phyloP scores from a whole-genome alignment of 116 monocot genomes.

The Dioscorea cayenensis region DNA sequence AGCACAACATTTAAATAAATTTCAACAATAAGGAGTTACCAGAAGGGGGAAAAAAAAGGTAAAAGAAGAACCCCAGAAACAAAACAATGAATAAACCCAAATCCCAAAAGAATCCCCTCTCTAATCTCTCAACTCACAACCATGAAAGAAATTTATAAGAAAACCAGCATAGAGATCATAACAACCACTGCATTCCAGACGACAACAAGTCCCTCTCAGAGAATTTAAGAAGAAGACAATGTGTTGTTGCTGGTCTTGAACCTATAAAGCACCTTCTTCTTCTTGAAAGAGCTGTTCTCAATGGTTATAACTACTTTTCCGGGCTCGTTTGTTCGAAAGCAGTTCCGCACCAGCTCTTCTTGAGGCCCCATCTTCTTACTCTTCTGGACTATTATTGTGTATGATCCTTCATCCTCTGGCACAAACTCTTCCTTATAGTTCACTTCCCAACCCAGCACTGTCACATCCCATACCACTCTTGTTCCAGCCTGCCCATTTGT shows the following conservation, averaged over 20 bases:
- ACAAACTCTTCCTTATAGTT: constrained; percentile 66
- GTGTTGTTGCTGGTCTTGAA: constrained; percentile 38
- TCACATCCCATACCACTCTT: constrained; percentile 42
- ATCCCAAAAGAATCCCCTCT: not conserved
- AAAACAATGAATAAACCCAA: not conserved
- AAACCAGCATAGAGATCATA: not conserved
- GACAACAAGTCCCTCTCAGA: no score
- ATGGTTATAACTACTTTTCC: constrained; percentile 48
- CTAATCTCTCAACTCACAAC: not conserved
- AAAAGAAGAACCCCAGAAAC: no score
- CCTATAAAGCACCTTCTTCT: constrained; percentile 55
- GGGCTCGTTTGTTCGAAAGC: constrained; percentile 31
- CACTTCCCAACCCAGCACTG: constrained; percentile 70
- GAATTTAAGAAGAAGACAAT: not conserved
- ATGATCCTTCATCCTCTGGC: constrained; percentile 43
- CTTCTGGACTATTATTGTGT: constrained; percentile 50
- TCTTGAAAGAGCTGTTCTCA: constrained; percentile 42
- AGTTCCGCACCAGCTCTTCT: constrained; percentile 34
- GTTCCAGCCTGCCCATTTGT: constrained; percentile 27
- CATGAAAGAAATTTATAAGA: not conserved
- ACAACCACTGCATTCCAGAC: no score
- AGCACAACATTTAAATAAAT: no score
- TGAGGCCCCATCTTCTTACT: constrained; percentile 41
- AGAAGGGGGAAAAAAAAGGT: no score
- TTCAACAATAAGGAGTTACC: no score